Evolutionary conservation across 768 basidiomycete species (phyloP), one percentile per base, ranked within the genome.

Genomic region (Tremella mesenterica): DNA sequence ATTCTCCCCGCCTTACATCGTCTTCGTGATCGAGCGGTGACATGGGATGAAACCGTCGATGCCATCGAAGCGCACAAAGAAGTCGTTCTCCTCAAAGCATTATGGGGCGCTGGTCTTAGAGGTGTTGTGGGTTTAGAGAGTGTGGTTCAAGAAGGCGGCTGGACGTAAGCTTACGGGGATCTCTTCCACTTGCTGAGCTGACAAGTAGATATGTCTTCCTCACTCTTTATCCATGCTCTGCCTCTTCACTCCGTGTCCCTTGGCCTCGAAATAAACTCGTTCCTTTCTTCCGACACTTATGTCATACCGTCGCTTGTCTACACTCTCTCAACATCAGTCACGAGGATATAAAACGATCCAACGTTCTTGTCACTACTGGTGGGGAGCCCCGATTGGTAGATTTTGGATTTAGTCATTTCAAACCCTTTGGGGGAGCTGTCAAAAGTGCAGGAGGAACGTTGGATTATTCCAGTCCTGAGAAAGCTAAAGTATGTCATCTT

Each of bases 311-410:
- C n/a, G 44, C 64, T 38, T 44, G 53, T 20, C 57, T 73, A 1
- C 71, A 73, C 34, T 29, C 26, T 3, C 54, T 73, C 41, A 80
- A 81, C 14, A 68, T 79, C 63, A 72, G 74, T 25, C 77, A 79
- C 54, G 76, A 75, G 20, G 77, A 79, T 58, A 52, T 79, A 31
- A 71, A 75, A 30, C 76, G 76, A 14, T 71, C 74, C 16, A 79
- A 79, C 55, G 71, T 79, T 48, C 61, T 79, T 26, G 67, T 79
- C 33, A 60, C 74, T 51, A 39, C 58, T 1, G 36, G 61, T 0
- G 56, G 63, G n/a, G 18, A 45, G 9, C 67, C 69, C 2, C 47
- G 59, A 1, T 38, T 71, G 10, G 64, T 69, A 9, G 71, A 73
- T 41, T 70, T 73, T 44, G 71, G 71, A 0, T 70, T 73, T 56